Conservation (phyloP, 2,329 filamentous ascomycete genomes). For the Alternaria sp. region DNA sequence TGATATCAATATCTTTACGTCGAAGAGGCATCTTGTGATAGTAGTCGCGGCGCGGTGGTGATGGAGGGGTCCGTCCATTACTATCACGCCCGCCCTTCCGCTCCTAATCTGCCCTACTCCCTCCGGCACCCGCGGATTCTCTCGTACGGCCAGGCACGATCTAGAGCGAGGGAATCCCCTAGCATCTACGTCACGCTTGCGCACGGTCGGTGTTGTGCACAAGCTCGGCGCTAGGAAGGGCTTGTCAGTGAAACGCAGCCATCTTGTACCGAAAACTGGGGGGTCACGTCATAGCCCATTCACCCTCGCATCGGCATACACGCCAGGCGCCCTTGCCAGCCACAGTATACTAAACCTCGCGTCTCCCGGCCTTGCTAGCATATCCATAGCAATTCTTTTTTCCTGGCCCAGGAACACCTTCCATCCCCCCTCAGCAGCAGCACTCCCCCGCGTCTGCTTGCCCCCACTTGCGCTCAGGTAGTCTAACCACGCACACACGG, state of each 20-base stretch:
- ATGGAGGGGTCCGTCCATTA: neutral
- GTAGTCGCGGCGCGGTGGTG: neutral
- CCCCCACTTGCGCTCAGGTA: constrained; percentile 34
- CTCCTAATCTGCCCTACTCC: neutral
- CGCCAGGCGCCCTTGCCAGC: neutral
- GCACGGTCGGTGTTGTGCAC: constrained; percentile 5
- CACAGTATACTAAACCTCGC: constrained; percentile 6
- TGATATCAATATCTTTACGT: neutral
- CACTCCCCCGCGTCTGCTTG: constrained; percentile 27
- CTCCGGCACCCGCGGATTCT: neutral
- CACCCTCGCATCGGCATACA: neutral
- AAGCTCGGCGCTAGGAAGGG: constrained; percentile 5
- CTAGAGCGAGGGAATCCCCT: constrained; percentile 1
- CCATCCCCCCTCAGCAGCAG: constrained; percentile 1
- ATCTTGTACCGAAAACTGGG: neutral
- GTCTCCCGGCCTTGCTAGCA: neutral
- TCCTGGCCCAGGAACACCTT: neutral
- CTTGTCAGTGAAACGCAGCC: constrained; percentile 1
- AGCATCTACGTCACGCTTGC: constrained; percentile 10
- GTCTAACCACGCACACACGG: constrained; percentile 35
- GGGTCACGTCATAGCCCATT: constrained; percentile 13
- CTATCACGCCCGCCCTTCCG: neutral
- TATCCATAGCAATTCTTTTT: neutral
- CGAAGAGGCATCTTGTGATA: neutral
- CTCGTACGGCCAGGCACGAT: neutral